These are phyloP conservation scores for Solanum dulcamara DNA, from an alignment of 257 asterid species.

Conservation along the genomic window DNA sequence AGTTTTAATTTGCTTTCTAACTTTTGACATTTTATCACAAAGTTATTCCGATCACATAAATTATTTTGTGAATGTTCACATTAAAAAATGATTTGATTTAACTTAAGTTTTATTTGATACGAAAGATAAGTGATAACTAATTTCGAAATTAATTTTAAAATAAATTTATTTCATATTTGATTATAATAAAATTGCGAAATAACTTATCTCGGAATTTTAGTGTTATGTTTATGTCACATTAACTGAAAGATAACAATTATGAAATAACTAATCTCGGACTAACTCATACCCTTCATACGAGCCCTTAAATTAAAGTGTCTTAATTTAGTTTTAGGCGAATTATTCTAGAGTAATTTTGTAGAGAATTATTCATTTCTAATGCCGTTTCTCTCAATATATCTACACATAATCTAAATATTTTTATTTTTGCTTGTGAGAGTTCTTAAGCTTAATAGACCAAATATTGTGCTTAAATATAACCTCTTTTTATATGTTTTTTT, in stretches of 20 bases:
- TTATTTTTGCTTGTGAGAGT: background rate
- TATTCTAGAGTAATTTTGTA: rapidly evolving
- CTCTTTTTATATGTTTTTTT: background rate
- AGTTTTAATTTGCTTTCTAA: background rate
- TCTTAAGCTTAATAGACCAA: background rate
- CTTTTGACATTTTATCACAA: background rate
- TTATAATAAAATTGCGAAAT: no score
- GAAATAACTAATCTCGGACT: no score
- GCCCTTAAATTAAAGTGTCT: background rate
- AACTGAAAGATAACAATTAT: background rate
- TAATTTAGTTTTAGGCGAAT: background rate
- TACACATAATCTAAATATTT: background rate
- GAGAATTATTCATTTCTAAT: background rate
- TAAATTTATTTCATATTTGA: background rate
- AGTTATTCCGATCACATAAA: background rate
- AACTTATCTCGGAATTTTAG: no score
- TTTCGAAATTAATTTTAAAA: background rate
- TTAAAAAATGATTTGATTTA: background rate
- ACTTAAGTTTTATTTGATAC: background rate
- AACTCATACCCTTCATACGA: background rate
- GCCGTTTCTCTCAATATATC: background rate
- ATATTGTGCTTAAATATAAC: background rate
- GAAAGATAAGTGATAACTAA: background rate
- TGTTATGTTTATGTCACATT: background rate
- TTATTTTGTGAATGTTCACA: background rate